These are phyloP conservation scores for Artemisia annua DNA, from an alignment of 129 eudicot species.

Conservation along the genomic window DNA sequence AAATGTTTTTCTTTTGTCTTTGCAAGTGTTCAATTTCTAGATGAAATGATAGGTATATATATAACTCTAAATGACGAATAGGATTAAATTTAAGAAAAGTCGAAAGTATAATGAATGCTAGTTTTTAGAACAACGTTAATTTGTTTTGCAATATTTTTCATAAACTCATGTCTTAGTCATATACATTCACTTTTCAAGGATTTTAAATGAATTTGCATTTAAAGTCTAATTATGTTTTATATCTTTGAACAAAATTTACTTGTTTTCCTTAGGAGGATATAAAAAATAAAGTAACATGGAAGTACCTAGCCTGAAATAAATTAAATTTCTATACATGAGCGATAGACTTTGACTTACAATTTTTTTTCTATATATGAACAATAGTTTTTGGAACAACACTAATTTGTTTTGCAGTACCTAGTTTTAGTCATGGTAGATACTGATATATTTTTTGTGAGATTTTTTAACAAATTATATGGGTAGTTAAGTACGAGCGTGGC, in stretches of 20 bases:
- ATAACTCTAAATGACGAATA: neutral
- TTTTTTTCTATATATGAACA: neutral
- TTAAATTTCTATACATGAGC: conserved; percentile 19
- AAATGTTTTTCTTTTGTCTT: too few relatives aligned
- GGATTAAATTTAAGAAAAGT: too few relatives aligned
- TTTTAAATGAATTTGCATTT: conserved; percentile 16
- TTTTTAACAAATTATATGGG: too few relatives aligned
- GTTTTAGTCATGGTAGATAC: too few relatives aligned
- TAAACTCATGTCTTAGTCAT: conserved; percentile 9
- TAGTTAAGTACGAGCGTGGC: too few relatives aligned
- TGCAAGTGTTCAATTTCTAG: neutral
- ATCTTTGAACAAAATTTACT: conserved; percentile 22
- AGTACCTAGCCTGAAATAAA: conserved; percentile 8
- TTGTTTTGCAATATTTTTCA: neutral
- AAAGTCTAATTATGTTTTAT: neutral
- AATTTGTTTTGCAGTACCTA: too few relatives aligned
- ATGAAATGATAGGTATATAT: neutral
- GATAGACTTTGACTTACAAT: conserved; percentile 3
- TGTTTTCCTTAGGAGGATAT: conserved; percentile 17
- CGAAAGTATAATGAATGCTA: too few relatives aligned
- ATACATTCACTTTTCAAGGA: conserved; percentile 14
- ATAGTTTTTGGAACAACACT: too few relatives aligned
- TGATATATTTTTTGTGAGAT: too few relatives aligned
- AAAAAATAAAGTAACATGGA: conserved; percentile 5
- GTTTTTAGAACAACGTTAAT: too few relatives aligned